phyloP scores from a whole-genome alignment of 2,329 filamentous ascomycete species.

The Fusarium sp. region DNA sequence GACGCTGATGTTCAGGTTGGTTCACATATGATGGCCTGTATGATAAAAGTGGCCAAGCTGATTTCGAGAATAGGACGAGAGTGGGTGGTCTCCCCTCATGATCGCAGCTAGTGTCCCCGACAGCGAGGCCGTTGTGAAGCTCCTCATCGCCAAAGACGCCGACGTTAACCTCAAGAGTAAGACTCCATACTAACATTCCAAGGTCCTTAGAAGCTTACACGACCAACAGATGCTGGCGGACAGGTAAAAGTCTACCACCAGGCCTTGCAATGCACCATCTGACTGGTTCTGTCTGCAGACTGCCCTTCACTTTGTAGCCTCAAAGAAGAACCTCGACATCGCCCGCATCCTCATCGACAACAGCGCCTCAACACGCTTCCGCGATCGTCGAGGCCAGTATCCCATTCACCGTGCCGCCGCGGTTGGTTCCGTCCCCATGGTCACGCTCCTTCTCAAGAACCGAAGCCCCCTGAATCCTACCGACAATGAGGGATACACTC shows the following conservation, averaged over 20 bases:
- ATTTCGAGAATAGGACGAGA: conserved; percentile 69
- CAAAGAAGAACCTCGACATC: conserved; percentile 87
- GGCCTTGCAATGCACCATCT: neutral
- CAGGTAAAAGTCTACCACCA: conserved; percentile 59
- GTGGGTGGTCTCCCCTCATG: conserved; percentile 88
- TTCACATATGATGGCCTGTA: neutral
- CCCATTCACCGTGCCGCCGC: conserved; percentile 93
- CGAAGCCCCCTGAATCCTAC: conserved; percentile 85
- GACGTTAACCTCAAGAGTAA: conserved; percentile 80
- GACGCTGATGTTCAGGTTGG: conserved; percentile 83
- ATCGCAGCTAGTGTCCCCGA: conserved; percentile 82
- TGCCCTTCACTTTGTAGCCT: conserved; percentile 90
- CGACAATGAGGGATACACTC: conserved; percentile 85
- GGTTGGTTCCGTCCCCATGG: conserved; percentile 87
- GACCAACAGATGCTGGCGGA: conserved; percentile 69
- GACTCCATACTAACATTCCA: conserved; percentile 11
- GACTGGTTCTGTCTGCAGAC: conserved; percentile 65
- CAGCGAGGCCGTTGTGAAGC: conserved; percentile 73
- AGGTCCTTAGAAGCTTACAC: neutral
- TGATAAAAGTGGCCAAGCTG: neutral
- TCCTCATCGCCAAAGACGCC: conserved; percentile 77
- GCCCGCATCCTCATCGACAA: conserved; percentile 81
- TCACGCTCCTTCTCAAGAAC: conserved; percentile 81
- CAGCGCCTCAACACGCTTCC: conserved; percentile 82
- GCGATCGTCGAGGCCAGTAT: conserved; percentile 89